Evolutionary conservation across 1,139 yeast species (phyloP).

Genomic region (Hyphopichia pseudoburtonii): DNA sequence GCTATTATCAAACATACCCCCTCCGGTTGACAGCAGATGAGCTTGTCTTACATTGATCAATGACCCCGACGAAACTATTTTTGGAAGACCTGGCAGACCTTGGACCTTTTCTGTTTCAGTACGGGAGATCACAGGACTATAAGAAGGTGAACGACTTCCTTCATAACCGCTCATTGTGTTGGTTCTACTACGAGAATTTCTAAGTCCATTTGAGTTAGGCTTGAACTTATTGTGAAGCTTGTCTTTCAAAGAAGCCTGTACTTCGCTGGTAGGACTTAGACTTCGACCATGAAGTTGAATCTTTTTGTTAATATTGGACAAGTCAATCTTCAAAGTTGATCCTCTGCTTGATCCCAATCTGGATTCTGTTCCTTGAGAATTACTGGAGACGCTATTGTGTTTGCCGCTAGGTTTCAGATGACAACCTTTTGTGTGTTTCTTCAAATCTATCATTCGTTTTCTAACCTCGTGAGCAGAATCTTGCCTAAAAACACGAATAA

Average conservation of each 20-base stretch:
- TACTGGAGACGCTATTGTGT: neutral
- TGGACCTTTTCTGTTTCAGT: neutral
- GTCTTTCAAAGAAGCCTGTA: conserved; percentile 6
- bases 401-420: no score
- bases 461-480: conserved; percentile 58
- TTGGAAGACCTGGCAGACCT: conserved; percentile 7
- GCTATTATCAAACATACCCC: neutral
- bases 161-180: neutral
- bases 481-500: conserved; percentile 75
- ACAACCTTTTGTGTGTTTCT: neutral
- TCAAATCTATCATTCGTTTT: conserved; percentile 18
- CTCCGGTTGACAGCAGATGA: neutral
- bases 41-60: conserved; percentile 5
- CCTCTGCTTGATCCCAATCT: neutral
- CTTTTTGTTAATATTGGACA: conserved; percentile 7
- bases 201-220: neutral
- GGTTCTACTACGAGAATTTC: conserved; percentile 1
- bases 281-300: conserved; percentile 11
- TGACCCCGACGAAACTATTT: conserved; percentile 9
- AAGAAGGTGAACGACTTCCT: conserved; percentile 1
- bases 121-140: conserved; percentile 3
- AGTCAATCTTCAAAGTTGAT: conserved; percentile 4
- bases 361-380: neutral
- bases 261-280: conserved; percentile 11
- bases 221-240: conserved; percentile 9